These are phyloP conservation scores for Septoria petroselini DNA, from an alignment of 2,329 filamentous ascomycete genomes.

Conservation along the genomic window DNA sequence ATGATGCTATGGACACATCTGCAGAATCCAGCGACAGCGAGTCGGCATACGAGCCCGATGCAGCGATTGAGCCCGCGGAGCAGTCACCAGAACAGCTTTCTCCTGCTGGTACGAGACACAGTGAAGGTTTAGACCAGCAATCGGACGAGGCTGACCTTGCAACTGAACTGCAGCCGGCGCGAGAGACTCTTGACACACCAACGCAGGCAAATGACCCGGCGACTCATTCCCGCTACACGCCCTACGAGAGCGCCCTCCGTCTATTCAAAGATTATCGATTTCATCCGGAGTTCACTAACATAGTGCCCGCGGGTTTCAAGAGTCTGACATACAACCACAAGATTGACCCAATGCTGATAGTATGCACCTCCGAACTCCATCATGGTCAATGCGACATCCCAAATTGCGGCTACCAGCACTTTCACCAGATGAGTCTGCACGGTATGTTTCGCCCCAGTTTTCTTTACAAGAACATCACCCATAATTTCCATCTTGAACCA, in stretches of 20 bases:
- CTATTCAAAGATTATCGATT: slow-evolving; percentile 87
- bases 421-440: slow-evolving; percentile 52
- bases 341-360: slow-evolving; percentile 69
- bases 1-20: slow-evolving; percentile 27
- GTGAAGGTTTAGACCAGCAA: not conserved
- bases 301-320: slow-evolving; percentile 72
- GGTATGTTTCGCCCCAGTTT: slow-evolving; percentile 18
- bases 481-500: not conserved
- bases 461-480: not conserved
- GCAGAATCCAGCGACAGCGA: slow-evolving; percentile 17
- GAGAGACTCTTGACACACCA: slow-evolving; percentile 20
- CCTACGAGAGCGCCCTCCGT: slow-evolving; percentile 80
- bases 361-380: slow-evolving; percentile 74
- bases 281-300: slow-evolving; percentile 69
- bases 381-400: slow-evolving; percentile 70
- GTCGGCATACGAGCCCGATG: not conserved
- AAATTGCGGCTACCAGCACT: slow-evolving; percentile 77
- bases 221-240: slow-evolving; percentile 40
- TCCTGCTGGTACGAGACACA: not conserved
- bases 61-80: not conserved
- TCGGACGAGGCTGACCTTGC: slow-evolving; percentile 35
- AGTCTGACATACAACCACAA: slow-evolving; percentile 92
- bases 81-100: not conserved
- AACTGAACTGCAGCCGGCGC: slow-evolving; percentile 39
- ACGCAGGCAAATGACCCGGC: slow-evolving; percentile 17